phyloP scores from a whole-genome alignment of 2,329 filamentous ascomycete species.

The Gnomoniopsis smithogilvyi region DNA sequence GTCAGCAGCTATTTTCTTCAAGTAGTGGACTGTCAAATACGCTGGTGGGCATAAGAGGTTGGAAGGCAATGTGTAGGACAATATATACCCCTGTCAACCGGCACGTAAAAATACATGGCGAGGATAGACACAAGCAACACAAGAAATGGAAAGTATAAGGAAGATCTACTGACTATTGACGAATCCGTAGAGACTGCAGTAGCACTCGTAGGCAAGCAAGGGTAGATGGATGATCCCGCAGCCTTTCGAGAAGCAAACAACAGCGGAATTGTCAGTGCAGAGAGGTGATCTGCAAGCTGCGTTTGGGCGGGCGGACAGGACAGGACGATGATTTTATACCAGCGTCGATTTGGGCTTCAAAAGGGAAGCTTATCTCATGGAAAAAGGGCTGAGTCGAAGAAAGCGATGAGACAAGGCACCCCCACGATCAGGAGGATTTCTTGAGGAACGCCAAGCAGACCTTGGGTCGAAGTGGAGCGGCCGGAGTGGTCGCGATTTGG shows the following conservation, averaged over 20 bases:
- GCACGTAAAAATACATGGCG: conserved; percentile 18
- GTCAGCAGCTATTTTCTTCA: background rate
- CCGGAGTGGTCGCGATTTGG: background rate
- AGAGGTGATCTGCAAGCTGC: background rate
- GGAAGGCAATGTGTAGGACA: background rate
- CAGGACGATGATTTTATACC: background rate
- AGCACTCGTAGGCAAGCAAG: background rate
- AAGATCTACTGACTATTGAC: conserved; percentile 14
- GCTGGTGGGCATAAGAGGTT: no score
- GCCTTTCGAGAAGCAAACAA: background rate
- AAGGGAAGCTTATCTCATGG: background rate
- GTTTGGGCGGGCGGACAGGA: background rate
- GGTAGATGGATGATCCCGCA: background rate
- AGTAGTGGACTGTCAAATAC: background rate
- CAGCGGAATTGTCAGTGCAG: background rate
- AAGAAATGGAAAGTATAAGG: background rate
- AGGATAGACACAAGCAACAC: background rate
- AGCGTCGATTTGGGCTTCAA: background rate
- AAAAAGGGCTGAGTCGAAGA: background rate
- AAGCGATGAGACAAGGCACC: background rate
- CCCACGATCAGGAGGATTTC: background rate
- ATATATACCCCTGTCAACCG: conserved; percentile 10
- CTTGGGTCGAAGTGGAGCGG: background rate
- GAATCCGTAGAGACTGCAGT: conserved; percentile 4
- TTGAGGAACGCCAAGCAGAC: background rate